A percentile compares a stretch with the other conserved stretches of the same genome.
Conservation (phyloP, 2,329 filamentous ascomycete species). For the Ceratocystis colombiana region DNA sequence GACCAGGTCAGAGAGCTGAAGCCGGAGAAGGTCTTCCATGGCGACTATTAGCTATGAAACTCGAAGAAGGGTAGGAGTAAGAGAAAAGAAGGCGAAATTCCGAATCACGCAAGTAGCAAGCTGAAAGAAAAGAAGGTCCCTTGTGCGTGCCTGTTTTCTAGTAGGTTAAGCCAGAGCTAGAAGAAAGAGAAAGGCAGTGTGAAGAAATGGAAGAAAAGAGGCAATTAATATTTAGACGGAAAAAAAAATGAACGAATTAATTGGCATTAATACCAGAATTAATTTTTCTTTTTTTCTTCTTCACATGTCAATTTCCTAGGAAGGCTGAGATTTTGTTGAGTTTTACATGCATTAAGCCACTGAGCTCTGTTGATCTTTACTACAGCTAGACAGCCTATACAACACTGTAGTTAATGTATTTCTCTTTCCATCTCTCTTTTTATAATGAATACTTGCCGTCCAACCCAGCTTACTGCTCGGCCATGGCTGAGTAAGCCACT, state of each 20-base stretch:
- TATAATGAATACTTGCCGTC: too few species aligned
- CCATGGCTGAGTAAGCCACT: too few species aligned
- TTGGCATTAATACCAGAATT: not conserved
- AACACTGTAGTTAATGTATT: too few species aligned
- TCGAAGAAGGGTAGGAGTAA: not conserved
- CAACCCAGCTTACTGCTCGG: too few species aligned
- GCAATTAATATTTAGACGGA: not conserved
- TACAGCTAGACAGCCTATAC: too few species aligned
- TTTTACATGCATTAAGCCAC: too few species aligned
- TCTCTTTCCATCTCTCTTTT: too few species aligned
- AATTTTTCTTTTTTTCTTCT: not conserved
- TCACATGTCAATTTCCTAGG: constrained; percentile 10
- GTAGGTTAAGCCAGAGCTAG: constrained; percentile 20
- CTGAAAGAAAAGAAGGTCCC: too few species aligned
- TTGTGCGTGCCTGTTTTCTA: too few species aligned
- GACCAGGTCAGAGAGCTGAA: constrained; percentile 32
- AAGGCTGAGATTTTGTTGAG: not conserved
- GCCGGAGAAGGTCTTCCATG: constrained; percentile 5
- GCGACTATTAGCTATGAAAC: not conserved
- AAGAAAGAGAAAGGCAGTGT: constrained; percentile 12
- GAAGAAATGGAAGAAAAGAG: not conserved
- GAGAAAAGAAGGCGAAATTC: not conserved
- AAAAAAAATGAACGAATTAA: too few species aligned
- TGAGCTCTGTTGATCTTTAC: too few species aligned
- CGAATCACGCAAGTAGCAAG: too few species aligned